A percentile compares a stretch with the other conserved stretches of the same genome.
These are phyloP conservation scores for Cladosporium sphaerospermum DNA, from an alignment of 2,329 filamentous ascomycete species.

Conservation along the genomic window DNA sequence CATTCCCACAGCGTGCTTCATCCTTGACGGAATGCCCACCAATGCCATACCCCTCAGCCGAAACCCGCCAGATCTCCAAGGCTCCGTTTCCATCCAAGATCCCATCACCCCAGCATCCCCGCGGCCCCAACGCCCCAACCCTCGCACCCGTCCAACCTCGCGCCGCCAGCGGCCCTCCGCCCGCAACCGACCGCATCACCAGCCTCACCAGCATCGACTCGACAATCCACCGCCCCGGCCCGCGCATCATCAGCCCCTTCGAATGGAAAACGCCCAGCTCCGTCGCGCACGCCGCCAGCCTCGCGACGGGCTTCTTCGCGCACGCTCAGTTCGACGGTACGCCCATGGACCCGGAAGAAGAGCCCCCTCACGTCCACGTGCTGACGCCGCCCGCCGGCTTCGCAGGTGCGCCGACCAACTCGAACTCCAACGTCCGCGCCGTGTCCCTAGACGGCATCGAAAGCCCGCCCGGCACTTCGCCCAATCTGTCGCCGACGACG, in stretches of 20 bases:
- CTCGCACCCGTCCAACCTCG: background rate
- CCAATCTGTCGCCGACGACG: conserved; percentile 16
- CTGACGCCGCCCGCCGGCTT: conserved; percentile 2
- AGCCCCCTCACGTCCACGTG: background rate
- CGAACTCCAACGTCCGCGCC: background rate
- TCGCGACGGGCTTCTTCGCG: conserved; percentile 29
- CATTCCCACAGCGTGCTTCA: conserved; percentile 19
- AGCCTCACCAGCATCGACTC: conserved; percentile 26
- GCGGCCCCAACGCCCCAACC: background rate
- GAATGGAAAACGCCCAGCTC: conserved; percentile 29
- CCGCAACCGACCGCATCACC: conserved; percentile 18
- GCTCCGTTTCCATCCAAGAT: no score
- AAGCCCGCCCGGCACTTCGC: conserved; percentile 19
- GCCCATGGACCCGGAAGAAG: conserved; percentile 4
- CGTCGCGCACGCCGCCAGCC: conserved; percentile 26
- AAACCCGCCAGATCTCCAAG: background rate
- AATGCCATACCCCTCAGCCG: background rate
- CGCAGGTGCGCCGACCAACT: conserved; percentile 3
- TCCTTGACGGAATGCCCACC: conserved; percentile 16
- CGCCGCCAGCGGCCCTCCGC: conserved; percentile 9
- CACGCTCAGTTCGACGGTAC: conserved; percentile 29
- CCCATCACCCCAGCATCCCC: background rate
- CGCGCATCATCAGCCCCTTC: conserved; percentile 27
- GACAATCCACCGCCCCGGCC: conserved; percentile 18
- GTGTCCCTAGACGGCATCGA: conserved; percentile 21